Evolutionary conservation across 306 rosid species (phyloP), one percentile per base, ranked within the genome.

Genomic region (Lathyrus sativus): DNA sequence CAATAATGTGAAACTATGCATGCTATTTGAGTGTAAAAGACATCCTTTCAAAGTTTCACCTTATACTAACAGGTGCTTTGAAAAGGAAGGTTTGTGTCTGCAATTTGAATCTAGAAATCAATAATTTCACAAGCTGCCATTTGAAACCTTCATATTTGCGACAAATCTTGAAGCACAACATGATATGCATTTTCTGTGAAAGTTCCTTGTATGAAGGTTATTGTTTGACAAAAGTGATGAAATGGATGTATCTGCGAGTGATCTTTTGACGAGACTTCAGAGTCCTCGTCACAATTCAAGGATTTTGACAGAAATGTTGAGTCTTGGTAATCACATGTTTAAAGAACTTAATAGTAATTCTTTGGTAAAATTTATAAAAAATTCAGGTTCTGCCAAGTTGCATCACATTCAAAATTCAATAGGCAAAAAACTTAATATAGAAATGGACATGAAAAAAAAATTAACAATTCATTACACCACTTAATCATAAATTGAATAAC

Each of bases 401-500:
- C 53, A 59, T 46, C 58, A 59, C 3, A 17, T 38, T 38, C 63
- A 61, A 68, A 44, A 60, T 22, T 62, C 11, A 59, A 15, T 59
- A 60, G n/a, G 14, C 9, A 60, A 44, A 11, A 66, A 14, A 31
- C 43, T 29, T 2, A 7, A 48, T 2, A 11, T 17, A 24, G 10
- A 56, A 56, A 54, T 54, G 15, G 35, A 24, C 35, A 68, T 1
- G 33, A 2, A 7, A 59, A 4, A 29, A 11, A 4, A 39, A 74
- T 62, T 14, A 49, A 62, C 48, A 61, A 62, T 31, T 77, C 59
- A 74, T 46, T 72, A 62, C 73, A 70, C 51, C 17, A 62, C 71
- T 71, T 71, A 19, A 77, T 28, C 37, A 45, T 29, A 31, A 50
- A 76, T 59, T 57, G 24, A 61, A 69, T 72, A 63, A 6, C 78